phyloP scores from a whole-genome alignment of 352 stramenopile species.

The Globisporangium emineosum region DNA sequence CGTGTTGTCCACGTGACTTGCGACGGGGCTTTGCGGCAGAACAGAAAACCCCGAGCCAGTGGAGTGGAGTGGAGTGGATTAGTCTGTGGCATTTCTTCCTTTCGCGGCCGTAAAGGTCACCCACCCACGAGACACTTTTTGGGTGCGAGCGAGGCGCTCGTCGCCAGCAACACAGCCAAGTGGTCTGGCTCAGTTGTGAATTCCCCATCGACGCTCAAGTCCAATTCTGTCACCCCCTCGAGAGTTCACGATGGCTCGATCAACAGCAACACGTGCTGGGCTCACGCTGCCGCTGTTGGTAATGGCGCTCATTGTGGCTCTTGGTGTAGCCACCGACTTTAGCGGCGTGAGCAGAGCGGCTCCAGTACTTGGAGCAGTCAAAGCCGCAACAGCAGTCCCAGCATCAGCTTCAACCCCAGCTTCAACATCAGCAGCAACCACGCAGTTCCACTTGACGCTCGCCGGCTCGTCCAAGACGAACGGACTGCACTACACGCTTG shows the following conservation, averaged over 20 bases:
- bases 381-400: neutral
- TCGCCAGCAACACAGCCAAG: neutral
- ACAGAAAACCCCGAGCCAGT: neutral
- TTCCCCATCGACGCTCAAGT: neutral
- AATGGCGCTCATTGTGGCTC: constrained; percentile 1
- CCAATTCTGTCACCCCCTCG: too few relatives aligned
- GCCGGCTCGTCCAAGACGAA: constrained; percentile 26
- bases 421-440: neutral
- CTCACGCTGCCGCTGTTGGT: neutral
- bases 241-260: too few relatives aligned
- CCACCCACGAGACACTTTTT: too few relatives aligned
- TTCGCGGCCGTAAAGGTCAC: neutral
- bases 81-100: neutral
- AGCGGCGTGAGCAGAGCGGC: neutral
- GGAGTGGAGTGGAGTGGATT: neutral
- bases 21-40: neutral
- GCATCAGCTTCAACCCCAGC: neutral
- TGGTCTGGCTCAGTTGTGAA: neutral
- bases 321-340: constrained; percentile 9
- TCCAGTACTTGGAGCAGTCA: neutral
- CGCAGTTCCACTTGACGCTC: constrained; percentile 71
- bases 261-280: too few relatives aligned
- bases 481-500: constrained; percentile 58
- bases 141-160: neutral
- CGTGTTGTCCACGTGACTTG: neutral